A percentile compares a stretch with the other conserved stretches of the same genome.
Conservation (phyloP, 345 rosid species). For the Eucalyptus virginea region DNA sequence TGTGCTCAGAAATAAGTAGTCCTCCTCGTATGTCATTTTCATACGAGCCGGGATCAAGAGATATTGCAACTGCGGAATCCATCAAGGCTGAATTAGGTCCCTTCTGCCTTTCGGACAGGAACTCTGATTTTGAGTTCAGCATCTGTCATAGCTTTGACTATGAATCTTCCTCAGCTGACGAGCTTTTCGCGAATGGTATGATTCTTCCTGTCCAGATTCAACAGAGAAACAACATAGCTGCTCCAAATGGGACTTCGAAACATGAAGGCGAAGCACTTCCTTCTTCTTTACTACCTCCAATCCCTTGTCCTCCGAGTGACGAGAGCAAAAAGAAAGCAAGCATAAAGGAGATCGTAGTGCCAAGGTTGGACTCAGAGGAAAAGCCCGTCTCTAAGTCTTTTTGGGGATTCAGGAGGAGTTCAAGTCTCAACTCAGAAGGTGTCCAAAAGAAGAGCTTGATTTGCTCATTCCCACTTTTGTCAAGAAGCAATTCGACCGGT, state of each 20-base stretch:
- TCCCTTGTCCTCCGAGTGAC: not conserved
- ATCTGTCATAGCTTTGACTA: not conserved
- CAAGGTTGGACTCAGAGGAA: not conserved
- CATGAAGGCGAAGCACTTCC: not conserved
- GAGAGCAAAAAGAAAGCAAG: not conserved
- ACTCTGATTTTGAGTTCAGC: not conserved
- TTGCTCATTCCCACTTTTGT: not conserved
- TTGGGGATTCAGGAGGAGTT: conserved; percentile 2
- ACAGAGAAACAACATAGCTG: not conserved
- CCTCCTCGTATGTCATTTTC: not conserved
- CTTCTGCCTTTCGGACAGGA: not conserved
- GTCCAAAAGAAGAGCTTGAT: not conserved
- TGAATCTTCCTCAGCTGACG: not conserved
- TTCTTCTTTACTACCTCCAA: not conserved
- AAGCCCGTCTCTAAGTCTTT: not conserved
- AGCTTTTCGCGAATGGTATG: not conserved
- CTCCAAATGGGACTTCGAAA: not conserved
- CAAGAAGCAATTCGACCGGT: conserved; percentile 5
- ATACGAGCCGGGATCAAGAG: not conserved
- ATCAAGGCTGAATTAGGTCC: not conserved
- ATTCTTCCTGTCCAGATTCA: not conserved
- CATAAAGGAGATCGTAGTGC: not conserved
- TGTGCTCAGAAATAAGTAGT: not conserved
- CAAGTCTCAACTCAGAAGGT: not conserved
- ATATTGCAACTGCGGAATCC: not conserved